Conservation (phyloP, 148 eudicot species). For the Talinum fruticosum region DNA sequence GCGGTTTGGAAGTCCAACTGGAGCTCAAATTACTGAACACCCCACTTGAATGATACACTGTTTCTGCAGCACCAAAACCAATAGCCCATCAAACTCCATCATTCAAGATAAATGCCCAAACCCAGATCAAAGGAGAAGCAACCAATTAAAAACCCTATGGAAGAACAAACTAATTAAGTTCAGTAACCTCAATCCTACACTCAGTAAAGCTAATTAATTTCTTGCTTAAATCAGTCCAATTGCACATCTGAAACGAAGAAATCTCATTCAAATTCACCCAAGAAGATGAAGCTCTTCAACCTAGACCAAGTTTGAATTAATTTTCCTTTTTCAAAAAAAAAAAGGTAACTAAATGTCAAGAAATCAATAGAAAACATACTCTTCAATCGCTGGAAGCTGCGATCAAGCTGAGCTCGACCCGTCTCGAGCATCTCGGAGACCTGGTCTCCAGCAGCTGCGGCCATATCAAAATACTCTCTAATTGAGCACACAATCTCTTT, state of each 20-base stretch:
- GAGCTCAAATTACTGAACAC: constrained; percentile 88
- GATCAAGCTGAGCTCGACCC: constrained; percentile 91
- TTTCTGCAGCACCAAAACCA: constrained; percentile 49
- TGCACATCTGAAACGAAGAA: not conserved
- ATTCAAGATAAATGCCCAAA: not conserved
- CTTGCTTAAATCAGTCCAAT: not conserved
- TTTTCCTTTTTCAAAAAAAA: not conserved
- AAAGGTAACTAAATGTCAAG: not conserved
- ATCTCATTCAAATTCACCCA: not conserved
- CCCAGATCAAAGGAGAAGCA: not conserved
- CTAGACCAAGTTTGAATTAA: not conserved
- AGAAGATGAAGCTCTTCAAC: not conserved
- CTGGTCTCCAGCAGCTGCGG: constrained; percentile 86
- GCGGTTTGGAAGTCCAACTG: constrained; percentile 95
- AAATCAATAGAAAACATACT: constrained; percentile 33
- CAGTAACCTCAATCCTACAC: not conserved
- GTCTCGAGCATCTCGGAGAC: constrained; percentile 90
- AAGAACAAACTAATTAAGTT: not conserved
- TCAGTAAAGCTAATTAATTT: not conserved
- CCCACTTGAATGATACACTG: constrained; percentile 95
- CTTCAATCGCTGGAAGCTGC: constrained; percentile 71
- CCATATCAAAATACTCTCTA: constrained; percentile 80
- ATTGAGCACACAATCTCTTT: constrained; percentile 68
- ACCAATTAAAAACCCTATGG: not conserved
- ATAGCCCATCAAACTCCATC: constrained; percentile 8